Base-by-base conservation (phyloP, 2,329 filamentous ascomycete genomes). In the Verticillium albo-atrum region DNA sequence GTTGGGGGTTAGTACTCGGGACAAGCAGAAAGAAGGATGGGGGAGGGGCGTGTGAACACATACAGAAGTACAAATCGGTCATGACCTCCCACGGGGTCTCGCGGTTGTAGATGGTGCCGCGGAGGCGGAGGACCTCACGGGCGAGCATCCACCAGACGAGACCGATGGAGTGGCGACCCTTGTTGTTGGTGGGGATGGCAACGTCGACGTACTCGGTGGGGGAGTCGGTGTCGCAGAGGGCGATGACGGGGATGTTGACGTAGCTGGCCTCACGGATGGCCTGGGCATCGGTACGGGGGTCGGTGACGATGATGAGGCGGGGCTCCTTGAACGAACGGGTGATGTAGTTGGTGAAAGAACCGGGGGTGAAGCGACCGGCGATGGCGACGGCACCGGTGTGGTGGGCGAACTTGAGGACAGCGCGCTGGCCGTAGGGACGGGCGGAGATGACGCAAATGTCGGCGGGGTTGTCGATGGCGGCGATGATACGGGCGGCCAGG, bases 281-380 rank as follows among this genome's bases (percentile, higher is more conserved):
- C 89, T 99, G 95, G 78, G 95, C 92, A 75, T 99, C 95, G 85
- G 96, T 99, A 82, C 96, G 94, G 74, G 95, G 95, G 81, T 99
- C 95, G 83, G 95, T 99, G 75, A 99, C 95, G 79, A 99, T 89
- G 82, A 99, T 98, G 77, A 99, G 87, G 81, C 96, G 96, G 77
- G 95, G 95, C 87, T 99, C 95, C 89, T 97, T 97, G 92, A 99
- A 99, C 68, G 95, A 98, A 76, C 95, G 94, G 81, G 96, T 99
- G 90, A 99, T 99, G 90, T 99, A 99, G 89, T 99, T 99, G 87
- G 95, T 99, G 90, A 99, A 99, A 82, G 94, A 97, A 91, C 95
- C 95, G 79, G 95, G 95, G 77, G 95, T 99, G 90, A 99, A 99
- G 79, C 95, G 95, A 84, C 95, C 95, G 75, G 95, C 96, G 76